Conservation (phyloP, 129 eudicot genomes). For the Flaveria ramosissima region DNA sequence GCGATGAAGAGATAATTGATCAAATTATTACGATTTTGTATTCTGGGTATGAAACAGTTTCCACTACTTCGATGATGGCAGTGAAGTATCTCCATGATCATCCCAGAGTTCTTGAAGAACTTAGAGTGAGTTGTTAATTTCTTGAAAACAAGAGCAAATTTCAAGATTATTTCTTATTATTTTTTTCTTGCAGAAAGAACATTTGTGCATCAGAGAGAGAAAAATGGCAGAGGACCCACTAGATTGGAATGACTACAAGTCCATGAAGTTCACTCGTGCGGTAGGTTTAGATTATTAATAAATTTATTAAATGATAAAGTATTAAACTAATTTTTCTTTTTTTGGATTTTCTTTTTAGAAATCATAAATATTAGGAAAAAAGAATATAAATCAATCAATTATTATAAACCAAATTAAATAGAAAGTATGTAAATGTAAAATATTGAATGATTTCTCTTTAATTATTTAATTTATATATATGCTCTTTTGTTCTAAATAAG, state of each 20-base stretch:
- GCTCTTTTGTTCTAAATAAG: too few species aligned
- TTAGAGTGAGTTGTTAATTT: conserved; percentile 62
- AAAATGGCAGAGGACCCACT: conserved; percentile 84
- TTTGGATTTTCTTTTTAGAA: too few species aligned
- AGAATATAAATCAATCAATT: too few species aligned
- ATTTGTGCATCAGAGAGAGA: conserved; percentile 79
- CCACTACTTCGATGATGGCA: conserved; percentile 99
- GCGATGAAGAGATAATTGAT: conserved; percentile 94
- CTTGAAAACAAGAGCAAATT: neutral
- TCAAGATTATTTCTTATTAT: neutral
- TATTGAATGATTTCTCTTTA: too few species aligned
- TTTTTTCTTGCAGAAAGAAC: conserved; percentile 71
- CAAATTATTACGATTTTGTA: conserved; percentile 85
- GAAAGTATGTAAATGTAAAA: too few species aligned
- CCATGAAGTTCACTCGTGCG: conserved; percentile 96
- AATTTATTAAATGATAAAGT: neutral
- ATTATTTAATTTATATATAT: too few species aligned
- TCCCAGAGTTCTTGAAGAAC: conserved; percentile 87
- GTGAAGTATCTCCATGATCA: conserved; percentile 97
- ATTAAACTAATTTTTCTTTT: too few species aligned
- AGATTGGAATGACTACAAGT: conserved; percentile 80
- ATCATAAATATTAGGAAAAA: too few species aligned
- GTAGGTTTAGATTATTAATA: conserved; percentile 51
- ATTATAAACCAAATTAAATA: too few species aligned
- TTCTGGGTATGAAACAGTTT: conserved; percentile 97